Evolutionary conservation across 2,329 filamentous ascomycete genomes (phyloP), one percentile per base, ranked within the genome.

Genomic region (Gyromitra esculenta): DNA sequence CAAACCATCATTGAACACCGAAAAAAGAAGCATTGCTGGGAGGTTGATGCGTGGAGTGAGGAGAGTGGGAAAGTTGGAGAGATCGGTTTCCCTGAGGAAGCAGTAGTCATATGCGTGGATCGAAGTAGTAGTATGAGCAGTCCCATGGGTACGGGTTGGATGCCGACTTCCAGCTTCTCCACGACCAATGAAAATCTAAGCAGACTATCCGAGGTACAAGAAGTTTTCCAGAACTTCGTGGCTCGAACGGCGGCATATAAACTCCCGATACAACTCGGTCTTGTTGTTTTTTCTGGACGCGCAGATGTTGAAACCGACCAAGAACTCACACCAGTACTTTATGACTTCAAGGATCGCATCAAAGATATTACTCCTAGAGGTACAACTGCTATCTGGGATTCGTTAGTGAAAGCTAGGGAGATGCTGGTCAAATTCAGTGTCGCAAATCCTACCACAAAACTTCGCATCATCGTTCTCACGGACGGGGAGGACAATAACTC

Each of bases 201-300:
- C 13, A 54, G 64, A 25, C 7, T 67, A 25, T 56, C 18, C 0
- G 64, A 67, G 18, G 64, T 67, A 9, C 52, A 67, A 13, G 64
- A 67, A 25, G 64, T 67, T 9, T 67, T 67, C 35, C 64, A 67
- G 21, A 67, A 67, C 13, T 56, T 67, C 13, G 64, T 67, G 7
- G 64, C 64, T 5, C 9, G 64, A 54, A 57, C 64, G n/a, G 50
- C 64, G 18, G 64, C 64, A 5, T 67, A 67, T 56, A 67, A 45
- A 11, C n/a, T 45, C 35, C 13, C 64, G 0, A 67, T 50, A 11
- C 18, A 67, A 6, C 37, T 67, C 3, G 64, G 64, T 15, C 64
- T 67, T 21, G 64, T 67, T 2, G 64, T 67, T 13, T 67, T 67
- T 37, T 56, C 64, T 35, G 64, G 50, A 4, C 31, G 7, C 18